Evolutionary conservation across 2,329 filamentous ascomycete genomes (phyloP).

Genomic region (Colletotrichum lupini): DNA sequence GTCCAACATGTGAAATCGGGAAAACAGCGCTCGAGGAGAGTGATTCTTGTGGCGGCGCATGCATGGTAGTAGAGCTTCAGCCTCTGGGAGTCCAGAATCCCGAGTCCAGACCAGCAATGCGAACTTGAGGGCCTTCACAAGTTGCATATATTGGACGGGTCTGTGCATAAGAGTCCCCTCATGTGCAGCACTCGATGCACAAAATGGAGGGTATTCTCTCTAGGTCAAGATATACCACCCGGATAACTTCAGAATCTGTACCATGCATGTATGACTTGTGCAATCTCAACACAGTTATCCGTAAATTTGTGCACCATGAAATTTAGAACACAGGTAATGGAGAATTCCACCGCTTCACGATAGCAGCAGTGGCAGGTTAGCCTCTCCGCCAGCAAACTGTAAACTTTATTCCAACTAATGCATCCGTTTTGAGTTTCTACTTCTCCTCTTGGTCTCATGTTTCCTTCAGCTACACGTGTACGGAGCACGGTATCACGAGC

Average conservation of each 20-base stretch:
- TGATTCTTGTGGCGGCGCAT: background rate
- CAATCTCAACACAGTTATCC: background rate
- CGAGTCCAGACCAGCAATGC: background rate
- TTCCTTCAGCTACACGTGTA: too few species aligned
- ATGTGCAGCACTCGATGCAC: background rate
- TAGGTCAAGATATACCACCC: background rate
- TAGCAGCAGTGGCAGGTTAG: background rate
- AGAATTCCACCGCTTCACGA: too few species aligned
- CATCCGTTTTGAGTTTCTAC: background rate
- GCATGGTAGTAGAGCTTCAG: background rate
- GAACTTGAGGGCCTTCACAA: background rate
- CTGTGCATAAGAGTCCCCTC: background rate
- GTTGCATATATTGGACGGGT: background rate
- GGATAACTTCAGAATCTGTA: background rate
- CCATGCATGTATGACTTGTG: background rate
- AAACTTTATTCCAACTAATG: background rate
- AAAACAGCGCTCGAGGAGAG: background rate
- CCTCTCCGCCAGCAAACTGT: background rate
- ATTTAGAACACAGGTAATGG: background rate
- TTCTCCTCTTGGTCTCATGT: background rate
- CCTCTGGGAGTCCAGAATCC: background rate
- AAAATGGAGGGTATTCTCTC: background rate
- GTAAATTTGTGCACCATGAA: background rate
- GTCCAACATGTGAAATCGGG: conserved; percentile 4
- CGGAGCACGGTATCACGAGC: too few species aligned